phyloP scores from a whole-genome alignment of 1,139 yeast genomes.

The Saccharomyces pastorianus region DNA sequence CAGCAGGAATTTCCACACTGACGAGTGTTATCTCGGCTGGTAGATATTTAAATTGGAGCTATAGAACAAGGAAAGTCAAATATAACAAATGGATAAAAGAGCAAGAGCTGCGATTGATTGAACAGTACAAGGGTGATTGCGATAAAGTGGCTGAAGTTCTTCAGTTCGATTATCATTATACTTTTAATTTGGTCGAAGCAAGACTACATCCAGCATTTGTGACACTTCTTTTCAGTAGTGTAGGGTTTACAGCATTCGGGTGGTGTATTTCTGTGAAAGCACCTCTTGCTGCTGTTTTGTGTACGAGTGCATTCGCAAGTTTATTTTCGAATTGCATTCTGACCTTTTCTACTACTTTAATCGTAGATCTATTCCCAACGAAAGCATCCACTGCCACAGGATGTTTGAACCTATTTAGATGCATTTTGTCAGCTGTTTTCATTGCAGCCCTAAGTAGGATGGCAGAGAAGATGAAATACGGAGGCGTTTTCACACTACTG shows the following conservation, averaged over 20 bases:
- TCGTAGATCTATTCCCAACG: too few species aligned
- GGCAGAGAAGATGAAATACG: too few species aligned
- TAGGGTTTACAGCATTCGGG: constrained; percentile 49
- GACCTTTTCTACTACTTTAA: too few species aligned
- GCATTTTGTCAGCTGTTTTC: too few species aligned
- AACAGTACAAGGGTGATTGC: constrained; percentile 19
- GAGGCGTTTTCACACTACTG: too few species aligned
- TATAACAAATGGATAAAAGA: constrained; percentile 21
- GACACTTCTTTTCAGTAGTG: constrained; percentile 27
- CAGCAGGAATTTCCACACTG: constrained; percentile 51
- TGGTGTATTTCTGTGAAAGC: constrained; percentile 54
- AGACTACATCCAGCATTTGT: constrained; percentile 31
- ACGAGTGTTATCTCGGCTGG: constrained; percentile 45
- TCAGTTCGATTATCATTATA: constrained; percentile 15
- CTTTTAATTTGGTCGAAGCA: constrained; percentile 41
- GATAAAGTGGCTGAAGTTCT: constrained; percentile 19
- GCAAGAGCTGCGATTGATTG: constrained; percentile 21
- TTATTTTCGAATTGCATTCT: constrained; percentile 3
- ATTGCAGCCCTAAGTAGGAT: too few species aligned
- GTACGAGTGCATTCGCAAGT: constrained; percentile 48
- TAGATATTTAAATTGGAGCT: constrained; percentile 39
- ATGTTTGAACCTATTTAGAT: too few species aligned
- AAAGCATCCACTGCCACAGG: too few species aligned
- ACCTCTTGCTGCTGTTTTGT: constrained; percentile 47
- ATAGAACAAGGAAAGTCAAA: constrained; percentile 25